Base-by-base conservation (phyloP, 1,284 basidiomycete genomes). In the Farysia itapuensis region DNA sequence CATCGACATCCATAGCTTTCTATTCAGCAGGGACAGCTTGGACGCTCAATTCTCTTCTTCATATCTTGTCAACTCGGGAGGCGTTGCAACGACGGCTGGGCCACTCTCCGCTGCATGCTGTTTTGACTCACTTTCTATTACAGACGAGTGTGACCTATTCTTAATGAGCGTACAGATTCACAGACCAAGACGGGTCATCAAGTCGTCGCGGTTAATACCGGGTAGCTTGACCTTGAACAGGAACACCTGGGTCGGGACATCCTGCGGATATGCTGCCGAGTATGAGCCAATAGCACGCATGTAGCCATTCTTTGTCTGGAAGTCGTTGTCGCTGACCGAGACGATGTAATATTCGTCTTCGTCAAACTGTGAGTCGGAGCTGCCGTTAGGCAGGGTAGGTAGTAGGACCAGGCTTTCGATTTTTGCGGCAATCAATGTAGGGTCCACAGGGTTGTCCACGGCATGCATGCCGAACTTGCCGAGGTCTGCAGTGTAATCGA, bases 321-420 rank as follows among this genome's bases (percentile, higher is more conserved):
- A 85, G 70, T 86, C 84, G 63, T 86, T 86, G 74, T 86, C 85
- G 42, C 81, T 78, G 15, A 80, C 81, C 9, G 82, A 82, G 76
- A 85, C 82, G 24, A 87, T 77, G 79, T 86, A 86, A 74, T 82
- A 86, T 67, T 86, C 85, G 67, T 86, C 77, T 1, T 39, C 25
- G 38, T 58, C 20, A 20, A 40, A 58, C 43, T 30, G 35, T 8
- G 12, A 36, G 40, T 51, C 48, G 30, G 84, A 83, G 64, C 78
- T 80, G 0, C 63, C 68, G 4, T 78, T 61, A 56, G 86, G 84
- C 2, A 79, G 70, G 16, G 79, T 80, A 0, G 85, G 82, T 3
- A 82, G 84, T 9, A 87, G 76, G 12, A 84, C 83, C 38, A 85
- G 78, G 6, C 82, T 83, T 68, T 87, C 86, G 83, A 85, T 86